Evolutionary conservation across 2,329 filamentous ascomycete genomes (phyloP).

Genomic region (Fusarium foetens): DNA sequence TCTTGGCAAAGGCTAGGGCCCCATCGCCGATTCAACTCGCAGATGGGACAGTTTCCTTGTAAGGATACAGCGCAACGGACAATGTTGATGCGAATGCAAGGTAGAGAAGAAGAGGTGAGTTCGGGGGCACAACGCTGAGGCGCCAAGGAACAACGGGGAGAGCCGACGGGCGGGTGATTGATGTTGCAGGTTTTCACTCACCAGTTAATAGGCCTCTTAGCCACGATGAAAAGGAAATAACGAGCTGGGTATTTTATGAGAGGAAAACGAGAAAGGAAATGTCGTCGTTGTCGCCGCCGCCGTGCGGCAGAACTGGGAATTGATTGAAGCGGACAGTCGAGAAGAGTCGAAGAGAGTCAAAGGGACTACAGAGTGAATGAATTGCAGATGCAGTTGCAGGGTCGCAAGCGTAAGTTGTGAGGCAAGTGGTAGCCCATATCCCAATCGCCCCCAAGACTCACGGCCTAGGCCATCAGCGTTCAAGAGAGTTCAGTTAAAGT

Average conservation of each 20-base stretch:
- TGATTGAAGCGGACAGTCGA: slow-evolving; percentile 32
- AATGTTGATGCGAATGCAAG: not conserved
- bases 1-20: slow-evolving; percentile 12
- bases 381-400: slow-evolving; percentile 38
- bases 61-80: not conserved
- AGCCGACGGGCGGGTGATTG: not conserved
- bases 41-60: not conserved
- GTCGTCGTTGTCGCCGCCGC: slow-evolving; percentile 24
- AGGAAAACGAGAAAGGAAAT: not conserved
- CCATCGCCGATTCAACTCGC: slow-evolving; percentile 16
- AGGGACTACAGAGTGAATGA: slow-evolving; percentile 39
- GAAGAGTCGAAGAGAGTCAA: slow-evolving; percentile 33
- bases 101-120: slow-evolving; percentile 1
- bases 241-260: slow-evolving; percentile 12
- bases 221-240: slow-evolving; percentile 19
- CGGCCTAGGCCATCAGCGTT: slow-evolving; percentile 50
- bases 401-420: slow-evolving; percentile 47
- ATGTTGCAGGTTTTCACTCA: slow-evolving; percentile 29
- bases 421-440: slow-evolving; percentile 51
- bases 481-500: slow-evolving; percentile 12
- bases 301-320: slow-evolving; percentile 30
- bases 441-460: slow-evolving; percentile 52
- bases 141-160: slow-evolving; percentile 5
- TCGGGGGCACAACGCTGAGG: slow-evolving; percentile 14
- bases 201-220: slow-evolving; percentile 31